These are phyloP conservation scores for Coriaria nepalensis DNA, from an alignment of 306 rosid genomes.

Conservation along the genomic window DNA sequence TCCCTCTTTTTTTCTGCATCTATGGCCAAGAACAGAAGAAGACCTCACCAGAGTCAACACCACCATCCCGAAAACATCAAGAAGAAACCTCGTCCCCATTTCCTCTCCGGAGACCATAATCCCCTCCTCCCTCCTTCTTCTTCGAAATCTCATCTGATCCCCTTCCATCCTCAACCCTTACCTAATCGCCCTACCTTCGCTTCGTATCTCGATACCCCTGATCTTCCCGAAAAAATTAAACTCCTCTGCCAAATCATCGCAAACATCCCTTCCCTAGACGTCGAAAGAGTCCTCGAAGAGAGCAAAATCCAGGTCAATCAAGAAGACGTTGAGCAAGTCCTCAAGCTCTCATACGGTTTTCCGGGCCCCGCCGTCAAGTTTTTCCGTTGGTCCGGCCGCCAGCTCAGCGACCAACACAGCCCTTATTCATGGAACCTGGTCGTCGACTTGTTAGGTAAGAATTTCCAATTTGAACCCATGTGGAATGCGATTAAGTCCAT, in stretches of 20 bases:
- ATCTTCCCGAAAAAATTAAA: conserved; percentile 20
- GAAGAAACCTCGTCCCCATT: too few relatives aligned
- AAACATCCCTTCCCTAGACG: conserved; percentile 21
- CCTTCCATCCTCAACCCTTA: background rate
- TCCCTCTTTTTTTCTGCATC: too few relatives aligned
- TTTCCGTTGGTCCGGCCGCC: conserved; percentile 56
- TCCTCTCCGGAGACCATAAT: too few relatives aligned
- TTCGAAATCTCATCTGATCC: too few relatives aligned
- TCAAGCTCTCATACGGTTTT: conserved; percentile 45
- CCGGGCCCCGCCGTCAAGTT: conserved; percentile 48
- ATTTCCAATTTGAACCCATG: conserved; percentile 42
- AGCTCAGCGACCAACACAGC: conserved; percentile 37
- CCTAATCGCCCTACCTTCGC: conserved; percentile 15
- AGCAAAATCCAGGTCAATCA: conserved; percentile 22
- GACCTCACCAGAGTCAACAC: too few relatives aligned
- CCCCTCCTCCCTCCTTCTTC: too few relatives aligned
- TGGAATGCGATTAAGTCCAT: conserved; percentile 61
- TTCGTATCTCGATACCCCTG: conserved; percentile 28
- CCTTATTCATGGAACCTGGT: conserved; percentile 64
- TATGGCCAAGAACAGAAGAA: too few relatives aligned
- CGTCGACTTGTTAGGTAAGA: conserved; percentile 48
- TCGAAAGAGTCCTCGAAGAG: conserved; percentile 25
- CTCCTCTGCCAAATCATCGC: conserved; percentile 38
- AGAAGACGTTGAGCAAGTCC: conserved; percentile 43
- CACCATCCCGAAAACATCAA: too few relatives aligned